Conservation (phyloP, 2,329 filamentous ascomycete genomes). For the Claviceps sp. region DNA sequence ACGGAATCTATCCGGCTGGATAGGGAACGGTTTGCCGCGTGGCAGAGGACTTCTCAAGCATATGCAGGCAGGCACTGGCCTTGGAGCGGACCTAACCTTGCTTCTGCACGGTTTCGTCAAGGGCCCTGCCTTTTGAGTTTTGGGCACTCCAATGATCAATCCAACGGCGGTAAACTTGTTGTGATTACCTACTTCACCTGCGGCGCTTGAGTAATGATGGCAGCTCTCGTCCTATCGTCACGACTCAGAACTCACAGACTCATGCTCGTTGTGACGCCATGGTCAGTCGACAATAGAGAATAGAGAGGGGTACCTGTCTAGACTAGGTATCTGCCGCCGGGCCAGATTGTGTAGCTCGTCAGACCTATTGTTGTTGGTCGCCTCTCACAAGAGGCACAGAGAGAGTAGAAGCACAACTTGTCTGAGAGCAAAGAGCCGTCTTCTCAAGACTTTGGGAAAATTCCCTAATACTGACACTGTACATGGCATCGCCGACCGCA, state of each 20-base stretch:
- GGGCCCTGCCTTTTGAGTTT: neutral
- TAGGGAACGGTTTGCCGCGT: neutral
- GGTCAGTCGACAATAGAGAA: slow-evolving; percentile 5
- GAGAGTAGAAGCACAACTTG: neutral
- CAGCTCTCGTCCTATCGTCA: neutral
- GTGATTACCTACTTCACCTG: slow-evolving; percentile 2
- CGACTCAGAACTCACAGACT: neutral
- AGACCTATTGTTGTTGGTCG: neutral
- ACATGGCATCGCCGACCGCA: neutral
- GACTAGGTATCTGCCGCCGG: neutral
- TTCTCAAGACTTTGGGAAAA: neutral
- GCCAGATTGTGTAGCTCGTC: neutral
- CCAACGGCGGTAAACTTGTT: neutral
- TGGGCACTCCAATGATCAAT: neutral
- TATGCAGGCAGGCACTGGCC: neutral
- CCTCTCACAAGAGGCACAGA: neutral
- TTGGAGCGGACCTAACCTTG: slow-evolving; percentile 2
- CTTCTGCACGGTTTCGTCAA: slow-evolving; percentile 10
- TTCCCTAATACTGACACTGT: neutral
- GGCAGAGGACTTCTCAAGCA: neutral
- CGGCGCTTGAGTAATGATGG: neutral
- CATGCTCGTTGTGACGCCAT: slow-evolving; percentile 7
- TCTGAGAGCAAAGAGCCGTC: neutral
- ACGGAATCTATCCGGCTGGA: neutral
- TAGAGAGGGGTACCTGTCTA: neutral